Base-by-base conservation (phyloP, 441 rosid genomes). In the Jatropha multifida region DNA sequence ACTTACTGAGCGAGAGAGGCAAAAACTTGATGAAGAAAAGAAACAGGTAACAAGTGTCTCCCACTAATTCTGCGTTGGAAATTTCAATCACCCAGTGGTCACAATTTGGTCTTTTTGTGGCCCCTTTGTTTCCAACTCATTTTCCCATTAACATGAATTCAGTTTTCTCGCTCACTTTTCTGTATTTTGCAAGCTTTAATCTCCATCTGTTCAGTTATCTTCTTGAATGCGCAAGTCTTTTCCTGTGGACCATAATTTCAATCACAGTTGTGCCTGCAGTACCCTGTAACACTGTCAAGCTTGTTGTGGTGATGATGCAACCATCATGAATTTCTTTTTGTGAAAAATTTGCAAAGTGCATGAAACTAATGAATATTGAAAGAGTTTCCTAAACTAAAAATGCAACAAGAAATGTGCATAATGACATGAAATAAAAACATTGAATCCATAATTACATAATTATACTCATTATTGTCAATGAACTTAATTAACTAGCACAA, bases 1-100 rank as follows among this genome's bases (percentile, higher is more conserved):
- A n/a, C 63, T 90, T 40, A 93, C 97, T 65, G 99, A 89, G 82
- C 86, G 88, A 48, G 97, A 94, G 81, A 88, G 91, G 72, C 89
- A 88, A 80, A 89, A 87, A 83, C 97, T 90, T 80, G 91, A 90
- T 63, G 97, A 90, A 77, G 98, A 93, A 27, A 93, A 81, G 87
- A 79, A 82, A 82, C 87, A 87, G 91, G 98, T 93, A 81, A 27
- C 37, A 10, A n/a, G 66, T 61, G 38, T 23, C 17, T 26, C 37
- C 27, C 12, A 40, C 44, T 32, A 26, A 58, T 63, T 64, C 66
- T 55, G 74, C 11, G 64, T 20, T 27, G 61, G 65, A 74, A 48
- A 20, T 66, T 15, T 8, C 4, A 44, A 5, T 27, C 59, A 10
- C 49, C 63, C 40, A 58, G 5, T 60, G 7, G 18, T 12, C 38